phyloP scores from a whole-genome alignment of 2,329 filamentous ascomycete species.

The Ascocoryne sarcoides region DNA sequence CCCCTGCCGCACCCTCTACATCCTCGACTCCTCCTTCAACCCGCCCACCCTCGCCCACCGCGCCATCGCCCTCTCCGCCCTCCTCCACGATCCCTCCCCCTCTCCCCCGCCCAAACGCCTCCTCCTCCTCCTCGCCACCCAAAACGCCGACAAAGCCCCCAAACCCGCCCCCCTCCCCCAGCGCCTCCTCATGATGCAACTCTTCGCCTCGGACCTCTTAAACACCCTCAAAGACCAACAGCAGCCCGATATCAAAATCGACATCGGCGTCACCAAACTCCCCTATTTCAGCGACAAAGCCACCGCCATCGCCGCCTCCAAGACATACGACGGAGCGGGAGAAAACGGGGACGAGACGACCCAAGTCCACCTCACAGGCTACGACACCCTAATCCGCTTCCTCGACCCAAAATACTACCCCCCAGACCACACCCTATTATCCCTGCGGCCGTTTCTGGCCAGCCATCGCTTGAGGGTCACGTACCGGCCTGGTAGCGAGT shows the following conservation, averaged over 20 bases:
- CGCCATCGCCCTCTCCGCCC: constrained; percentile 45
- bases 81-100: constrained; percentile 7
- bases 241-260: constrained; percentile 26
- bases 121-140: constrained; percentile 50
- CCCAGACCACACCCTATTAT: constrained; percentile 39
- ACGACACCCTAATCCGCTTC: constrained; percentile 66
- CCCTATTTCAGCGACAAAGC: constrained; percentile 72
- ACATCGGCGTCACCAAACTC: constrained; percentile 61
- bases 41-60: constrained; percentile 55
- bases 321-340: constrained; percentile 28
- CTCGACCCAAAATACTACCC: constrained; percentile 65
- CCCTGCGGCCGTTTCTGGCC: constrained; percentile 55
- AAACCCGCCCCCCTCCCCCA: constrained; percentile 60
- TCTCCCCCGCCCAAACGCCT: constrained; percentile 33
- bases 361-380: constrained; percentile 66
- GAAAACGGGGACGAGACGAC: constrained; percentile 21
- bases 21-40: constrained; percentile 62
- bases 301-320: constrained; percentile 41
- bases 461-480: constrained; percentile 55
- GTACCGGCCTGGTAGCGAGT: constrained; percentile 51
- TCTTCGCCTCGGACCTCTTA: constrained; percentile 50
- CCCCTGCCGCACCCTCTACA: constrained; percentile 27
- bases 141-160: constrained; percentile 58
- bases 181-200: constrained; percentile 62
- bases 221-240: not conserved